phyloP scores from a whole-genome alignment of 139 green algal genomes.

The Limnomonas spitsbergensis region DNA sequence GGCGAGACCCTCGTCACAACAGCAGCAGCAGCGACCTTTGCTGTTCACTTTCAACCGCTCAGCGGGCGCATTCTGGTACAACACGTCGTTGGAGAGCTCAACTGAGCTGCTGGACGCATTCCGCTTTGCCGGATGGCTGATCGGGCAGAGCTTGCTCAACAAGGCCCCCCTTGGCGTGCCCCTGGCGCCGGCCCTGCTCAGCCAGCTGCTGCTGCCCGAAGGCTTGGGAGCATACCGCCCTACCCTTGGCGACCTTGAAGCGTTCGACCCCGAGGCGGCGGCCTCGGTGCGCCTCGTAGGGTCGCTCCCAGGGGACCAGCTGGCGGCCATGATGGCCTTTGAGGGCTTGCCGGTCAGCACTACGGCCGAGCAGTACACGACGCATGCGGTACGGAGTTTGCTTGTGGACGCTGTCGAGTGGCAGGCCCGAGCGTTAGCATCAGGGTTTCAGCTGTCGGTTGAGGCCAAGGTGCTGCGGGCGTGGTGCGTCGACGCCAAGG shows the following conservation, averaged over 20 bases:
- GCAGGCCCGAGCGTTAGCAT: conserved; percentile 35
- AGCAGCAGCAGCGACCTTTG: background rate
- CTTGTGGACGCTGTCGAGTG: conserved; percentile 44
- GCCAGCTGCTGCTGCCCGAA: conserved; percentile 26
- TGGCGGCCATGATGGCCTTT: conserved; percentile 46
- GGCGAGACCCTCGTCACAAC: background rate
- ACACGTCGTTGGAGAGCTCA: conserved; percentile 24
- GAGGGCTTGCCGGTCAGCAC: conserved; percentile 32
- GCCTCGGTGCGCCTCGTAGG: conserved; percentile 19
- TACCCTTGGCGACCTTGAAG: conserved; percentile 33
- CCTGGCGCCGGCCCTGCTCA: conserved; percentile 44
- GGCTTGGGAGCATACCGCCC: conserved; percentile 25
- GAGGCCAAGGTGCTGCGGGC: conserved; percentile 20
- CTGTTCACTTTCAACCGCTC: conserved; percentile 38
- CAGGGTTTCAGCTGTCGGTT: conserved; percentile 34
- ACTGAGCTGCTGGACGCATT: conserved; percentile 6
- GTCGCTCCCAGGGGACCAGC: conserved; percentile 18
- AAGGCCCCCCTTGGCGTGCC: conserved; percentile 34
- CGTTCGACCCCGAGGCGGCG: conserved; percentile 52
- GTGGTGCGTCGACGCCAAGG: conserved; percentile 34
- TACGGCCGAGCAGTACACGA: conserved; percentile 32
- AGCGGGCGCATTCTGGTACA: conserved; percentile 52
- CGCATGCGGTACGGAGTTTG: conserved; percentile 26
- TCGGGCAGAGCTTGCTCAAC: conserved; percentile 51
- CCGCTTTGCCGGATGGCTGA: conserved; percentile 45